phyloP scores from a whole-genome alignment of 345 rosid species.

The Odontarrhena argentea region DNA sequence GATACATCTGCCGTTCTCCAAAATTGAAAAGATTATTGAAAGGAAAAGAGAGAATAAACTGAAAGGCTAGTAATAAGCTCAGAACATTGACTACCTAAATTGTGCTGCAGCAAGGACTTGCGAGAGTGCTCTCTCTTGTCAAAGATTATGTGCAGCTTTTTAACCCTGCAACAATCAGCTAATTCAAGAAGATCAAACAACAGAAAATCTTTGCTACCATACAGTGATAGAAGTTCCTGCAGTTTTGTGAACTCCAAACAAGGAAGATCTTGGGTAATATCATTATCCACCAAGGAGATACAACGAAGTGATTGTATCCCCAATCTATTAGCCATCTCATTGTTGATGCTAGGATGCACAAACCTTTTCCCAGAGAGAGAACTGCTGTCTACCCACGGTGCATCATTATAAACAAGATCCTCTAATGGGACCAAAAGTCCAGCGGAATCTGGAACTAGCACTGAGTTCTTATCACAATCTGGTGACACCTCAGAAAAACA shows the following conservation, averaged over 20 bases:
- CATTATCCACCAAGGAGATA: slow-evolving; percentile 76
- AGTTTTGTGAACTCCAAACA: slow-evolving; percentile 85
- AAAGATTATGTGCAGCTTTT: slow-evolving; percentile 69
- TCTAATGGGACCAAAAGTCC: slow-evolving; percentile 61
- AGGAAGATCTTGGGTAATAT: slow-evolving; percentile 84
- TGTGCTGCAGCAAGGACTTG: slow-evolving; percentile 90
- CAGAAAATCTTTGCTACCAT: slow-evolving; percentile 78
- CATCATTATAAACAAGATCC: slow-evolving; percentile 88
- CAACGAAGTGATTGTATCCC: slow-evolving; percentile 88
- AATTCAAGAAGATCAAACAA: slow-evolving; percentile 92
- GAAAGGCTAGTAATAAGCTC: slow-evolving; percentile 25
- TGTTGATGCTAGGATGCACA: slow-evolving; percentile 78
- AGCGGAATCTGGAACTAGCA: slow-evolving; percentile 74
- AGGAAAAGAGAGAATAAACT: slow-evolving; percentile 4
- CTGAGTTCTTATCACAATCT: slow-evolving; percentile 53
- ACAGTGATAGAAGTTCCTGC: slow-evolving; percentile 70
- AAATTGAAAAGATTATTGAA: slow-evolving; percentile 17
- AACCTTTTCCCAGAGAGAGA: slow-evolving; percentile 65
- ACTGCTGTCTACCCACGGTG: slow-evolving; percentile 92
- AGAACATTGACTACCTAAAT: slow-evolving; percentile 59
- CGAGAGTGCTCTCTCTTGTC: slow-evolving; percentile 91
- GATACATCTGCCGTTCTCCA: slow-evolving; percentile 15
- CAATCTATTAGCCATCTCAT: slow-evolving; percentile 79
- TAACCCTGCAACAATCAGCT: slow-evolving; percentile 93
- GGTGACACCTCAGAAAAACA: slow-evolving; percentile 55